Base-by-base conservation (phyloP, 2,329 filamentous ascomycete species). In the Diaporthe humulicola region DNA sequence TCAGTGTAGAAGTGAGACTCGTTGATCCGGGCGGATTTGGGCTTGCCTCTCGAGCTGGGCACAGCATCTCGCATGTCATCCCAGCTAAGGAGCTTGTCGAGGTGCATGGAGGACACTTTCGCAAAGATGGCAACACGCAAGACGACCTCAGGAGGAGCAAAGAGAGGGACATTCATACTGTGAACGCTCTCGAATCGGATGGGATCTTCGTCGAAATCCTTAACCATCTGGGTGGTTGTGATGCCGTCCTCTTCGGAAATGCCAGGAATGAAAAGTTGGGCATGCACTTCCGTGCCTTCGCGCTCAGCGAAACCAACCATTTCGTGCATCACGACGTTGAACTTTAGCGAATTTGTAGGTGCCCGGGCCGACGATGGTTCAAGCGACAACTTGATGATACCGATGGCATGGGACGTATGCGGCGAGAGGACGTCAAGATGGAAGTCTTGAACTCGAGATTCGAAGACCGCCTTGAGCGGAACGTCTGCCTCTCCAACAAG, bases 301-400 rank as follows among this genome's bases (percentile, higher is more conserved):
- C 96, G 92, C 84, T 99, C 97, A 0, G 97, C 94, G 79, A 99
- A 99, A 1, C 97, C 97, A 48, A 97, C 86, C 85, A 99, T 91
- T 81, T 98, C 95, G 81, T 98, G 96, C 95, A 99, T 98, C 42
- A 98, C 96, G 7, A 98, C 96, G 80, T 98, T 99, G 86, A 99
- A 99, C 82, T 98, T 99, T 74, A 98, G 87, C 3, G 95, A 98
- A 74, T 94, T 97, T 17, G 95, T 94, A 19, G 97, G 97, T 5
- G 96, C 96, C 80, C 97, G 93, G 2, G 96, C 96, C 64, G 95
- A 96, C 0, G 96, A 98, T 19, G 97, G 97, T 81, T 99, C 97
- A 9, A 99, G 86, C 0, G 96, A 96, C 50, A 99, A 87, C 80
- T 95, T 94, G 78, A 99, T 91, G 73, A 98, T 96, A 58, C 96